Percentiles rank a stretch among this genome's conserved stretches.
Evolutionary conservation across 495 filamentous ascomycete species (phyloP).

Genomic region (Annulohypoxylon moriforme): DNA sequence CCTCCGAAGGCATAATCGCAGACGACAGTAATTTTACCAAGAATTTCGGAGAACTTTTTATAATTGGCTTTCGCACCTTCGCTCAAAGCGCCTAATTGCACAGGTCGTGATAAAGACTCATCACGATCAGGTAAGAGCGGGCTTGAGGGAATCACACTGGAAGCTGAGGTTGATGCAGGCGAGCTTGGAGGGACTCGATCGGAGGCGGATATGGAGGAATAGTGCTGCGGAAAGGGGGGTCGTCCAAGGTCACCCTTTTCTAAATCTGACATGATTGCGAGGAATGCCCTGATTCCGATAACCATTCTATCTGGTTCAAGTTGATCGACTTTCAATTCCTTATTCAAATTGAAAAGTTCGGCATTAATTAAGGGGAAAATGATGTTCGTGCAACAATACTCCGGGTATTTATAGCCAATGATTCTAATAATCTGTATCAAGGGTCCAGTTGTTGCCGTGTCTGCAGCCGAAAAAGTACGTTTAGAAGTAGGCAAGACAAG

Average conservation of each 20-base stretch:
- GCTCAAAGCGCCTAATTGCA: slow-evolving; percentile 75
- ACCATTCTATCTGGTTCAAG: slow-evolving; percentile 97
- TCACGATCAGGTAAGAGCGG: slow-evolving; percentile 50
- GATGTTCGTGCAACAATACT: slow-evolving; percentile 89
- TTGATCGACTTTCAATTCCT: slow-evolving; percentile 87
- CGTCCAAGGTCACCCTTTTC: slow-evolving; percentile 82
- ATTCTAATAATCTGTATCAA: slow-evolving; percentile 93
- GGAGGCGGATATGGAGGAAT: slow-evolving; percentile 53
- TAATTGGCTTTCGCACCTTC: slow-evolving; percentile 86
- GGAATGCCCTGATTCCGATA: slow-evolving; percentile 91
- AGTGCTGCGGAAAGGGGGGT: slow-evolving; percentile 82
- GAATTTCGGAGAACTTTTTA: slow-evolving; percentile 88
- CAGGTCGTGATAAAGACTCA: slow-evolving; percentile 76
- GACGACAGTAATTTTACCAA: slow-evolving; percentile 94
- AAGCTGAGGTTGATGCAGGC: slow-evolving; percentile 62
- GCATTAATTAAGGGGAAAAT: slow-evolving; percentile 96
- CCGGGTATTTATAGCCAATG: slow-evolving; percentile 92
- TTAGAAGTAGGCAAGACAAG: slow-evolving; percentile 82
- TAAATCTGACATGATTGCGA: slow-evolving; percentile 92
- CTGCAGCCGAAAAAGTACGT: slow-evolving; percentile 79
- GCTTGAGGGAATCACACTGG: slow-evolving; percentile 43
- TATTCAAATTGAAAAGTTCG: slow-evolving; percentile 81
- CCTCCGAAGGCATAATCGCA: slow-evolving; percentile 98
- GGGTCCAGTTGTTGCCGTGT: slow-evolving; percentile 84
- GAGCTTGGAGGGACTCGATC: slow-evolving; percentile 64